Conservation (phyloP, 1,139 yeast genomes). For the Candida gigantensis region DNA sequence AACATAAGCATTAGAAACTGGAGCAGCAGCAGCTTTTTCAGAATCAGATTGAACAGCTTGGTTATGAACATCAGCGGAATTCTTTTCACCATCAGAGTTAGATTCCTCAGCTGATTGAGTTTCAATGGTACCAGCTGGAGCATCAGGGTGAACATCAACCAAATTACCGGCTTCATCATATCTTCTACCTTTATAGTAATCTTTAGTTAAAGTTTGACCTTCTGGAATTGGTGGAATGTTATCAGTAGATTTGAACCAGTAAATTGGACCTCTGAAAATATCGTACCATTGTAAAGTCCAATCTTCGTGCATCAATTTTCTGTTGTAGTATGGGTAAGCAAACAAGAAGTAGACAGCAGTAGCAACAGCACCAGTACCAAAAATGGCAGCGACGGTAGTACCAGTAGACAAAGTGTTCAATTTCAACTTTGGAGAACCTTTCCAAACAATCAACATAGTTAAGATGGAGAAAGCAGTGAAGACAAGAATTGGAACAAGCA, state of each 20-base stretch:
- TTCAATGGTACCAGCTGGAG: constrained; percentile 3
- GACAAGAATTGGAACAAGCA: constrained; percentile 61
- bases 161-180: constrained; percentile 24
- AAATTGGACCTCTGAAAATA: constrained; percentile 56
- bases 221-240: constrained; percentile 68
- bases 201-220: constrained; percentile 55
- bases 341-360: constrained; percentile 50
- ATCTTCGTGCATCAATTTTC: constrained; percentile 62
- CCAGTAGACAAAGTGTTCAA: constrained; percentile 52
- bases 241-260: constrained; percentile 56
- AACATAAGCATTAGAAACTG: constrained; percentile 3
- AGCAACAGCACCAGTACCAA: constrained; percentile 66
- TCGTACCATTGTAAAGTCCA: constrained; percentile 69
- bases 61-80: constrained; percentile 6
- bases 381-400: constrained; percentile 55
- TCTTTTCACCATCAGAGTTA: constrained; percentile 11
- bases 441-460: constrained; percentile 65
- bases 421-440: constrained; percentile 69
- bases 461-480: constrained; percentile 61
- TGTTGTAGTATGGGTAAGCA: constrained; percentile 62
- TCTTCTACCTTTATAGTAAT: constrained; percentile 67
- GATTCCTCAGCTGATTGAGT: constrained; percentile 11
- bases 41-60: constrained; percentile 10
- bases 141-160: constrained; percentile 12
- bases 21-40: constrained; percentile 13